These are phyloP conservation scores for Eutypa lata DNA, from an alignment of 2,329 filamentous ascomycete genomes.

Conservation along the genomic window DNA sequence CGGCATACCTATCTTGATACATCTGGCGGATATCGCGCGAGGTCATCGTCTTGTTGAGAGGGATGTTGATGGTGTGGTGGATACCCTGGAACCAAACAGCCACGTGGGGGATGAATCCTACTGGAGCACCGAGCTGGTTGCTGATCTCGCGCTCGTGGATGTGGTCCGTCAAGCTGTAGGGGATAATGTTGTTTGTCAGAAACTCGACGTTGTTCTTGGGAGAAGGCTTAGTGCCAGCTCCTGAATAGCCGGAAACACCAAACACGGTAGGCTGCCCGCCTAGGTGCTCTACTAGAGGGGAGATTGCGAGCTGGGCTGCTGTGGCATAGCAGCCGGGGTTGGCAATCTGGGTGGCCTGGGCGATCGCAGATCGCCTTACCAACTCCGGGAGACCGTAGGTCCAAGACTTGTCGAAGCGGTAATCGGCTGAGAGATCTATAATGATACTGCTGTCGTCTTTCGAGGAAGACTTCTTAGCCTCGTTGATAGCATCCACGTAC, in stretches of 20 bases:
- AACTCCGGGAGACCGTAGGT: constrained; percentile 90
- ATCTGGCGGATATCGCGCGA: constrained; percentile 89
- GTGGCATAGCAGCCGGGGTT: constrained; percentile 97
- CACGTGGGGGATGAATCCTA: constrained; percentile 90
- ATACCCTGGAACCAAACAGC: constrained; percentile 98
- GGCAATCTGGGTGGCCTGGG: constrained; percentile 75
- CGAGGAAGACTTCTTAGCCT: constrained; percentile 54
- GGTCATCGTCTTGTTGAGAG: constrained; percentile 80
- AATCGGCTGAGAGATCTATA: constrained; percentile 94
- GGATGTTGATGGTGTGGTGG: constrained; percentile 85
- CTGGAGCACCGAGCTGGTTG: constrained; percentile 66
- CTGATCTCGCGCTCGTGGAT: constrained; percentile 93
- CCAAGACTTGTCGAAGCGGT: constrained; percentile 83
- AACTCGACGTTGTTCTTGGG: constrained; percentile 88
- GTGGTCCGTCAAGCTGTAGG: constrained; percentile 89
- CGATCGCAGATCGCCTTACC: constrained; percentile 71
- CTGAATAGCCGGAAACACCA: constrained; percentile 90
- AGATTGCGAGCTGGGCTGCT: constrained; percentile 83
- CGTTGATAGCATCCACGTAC: constrained; percentile 83
- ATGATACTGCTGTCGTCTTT: constrained; percentile 65
- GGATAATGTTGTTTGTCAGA: constrained; percentile 82
- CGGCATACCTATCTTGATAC: constrained; percentile 94
- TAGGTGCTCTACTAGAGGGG: constrained; percentile 74
- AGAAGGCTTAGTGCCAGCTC: constrained; percentile 89
- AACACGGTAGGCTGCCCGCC: constrained; percentile 80